phyloP scores from a whole-genome alignment of 2,329 filamentous ascomycete species.

The Aureobasidium sp. region DNA sequence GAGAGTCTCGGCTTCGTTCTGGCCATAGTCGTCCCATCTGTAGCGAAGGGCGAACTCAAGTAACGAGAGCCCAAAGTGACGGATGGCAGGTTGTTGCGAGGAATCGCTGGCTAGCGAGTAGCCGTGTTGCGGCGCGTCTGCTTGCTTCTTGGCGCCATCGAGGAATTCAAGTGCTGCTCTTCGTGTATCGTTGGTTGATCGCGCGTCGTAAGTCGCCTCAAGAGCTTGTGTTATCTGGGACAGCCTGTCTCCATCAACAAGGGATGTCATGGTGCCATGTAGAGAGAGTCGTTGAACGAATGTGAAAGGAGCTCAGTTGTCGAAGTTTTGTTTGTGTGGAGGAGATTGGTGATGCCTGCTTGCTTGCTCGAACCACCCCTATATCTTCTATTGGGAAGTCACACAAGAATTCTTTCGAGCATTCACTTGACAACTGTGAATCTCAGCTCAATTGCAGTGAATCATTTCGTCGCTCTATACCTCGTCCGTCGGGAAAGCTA shows the following conservation, averaged over 20 bases:
- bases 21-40: slow-evolving; percentile 67
- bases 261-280: slow-evolving; percentile 6
- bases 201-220: slow-evolving; percentile 76
- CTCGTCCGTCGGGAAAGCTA: neutral
- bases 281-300: neutral
- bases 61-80: slow-evolving; percentile 88
- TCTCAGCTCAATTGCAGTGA: neutral
- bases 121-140: slow-evolving; percentile 76
- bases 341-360: slow-evolving; percentile 10
- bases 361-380: slow-evolving; percentile 6
- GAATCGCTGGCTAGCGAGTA: slow-evolving; percentile 72
- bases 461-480: neutral
- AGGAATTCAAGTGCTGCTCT: slow-evolving; percentile 79
- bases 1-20: slow-evolving; percentile 60
- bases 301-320: neutral
- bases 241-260: slow-evolving; percentile 34
- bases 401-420: neutral
- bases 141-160: slow-evolving; percentile 72
- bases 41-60: slow-evolving; percentile 86
- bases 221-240: slow-evolving; percentile 75
- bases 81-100: slow-evolving; percentile 70
- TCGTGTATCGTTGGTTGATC: slow-evolving; percentile 72
- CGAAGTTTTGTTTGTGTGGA: slow-evolving; percentile 15
- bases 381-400: neutral
- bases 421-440: neutral